A percentile compares a stretch with the other conserved stretches of the same genome.
phyloP scores from a whole-genome alignment of 73 alveolate species.

The Paramecium caudatum region DNA sequence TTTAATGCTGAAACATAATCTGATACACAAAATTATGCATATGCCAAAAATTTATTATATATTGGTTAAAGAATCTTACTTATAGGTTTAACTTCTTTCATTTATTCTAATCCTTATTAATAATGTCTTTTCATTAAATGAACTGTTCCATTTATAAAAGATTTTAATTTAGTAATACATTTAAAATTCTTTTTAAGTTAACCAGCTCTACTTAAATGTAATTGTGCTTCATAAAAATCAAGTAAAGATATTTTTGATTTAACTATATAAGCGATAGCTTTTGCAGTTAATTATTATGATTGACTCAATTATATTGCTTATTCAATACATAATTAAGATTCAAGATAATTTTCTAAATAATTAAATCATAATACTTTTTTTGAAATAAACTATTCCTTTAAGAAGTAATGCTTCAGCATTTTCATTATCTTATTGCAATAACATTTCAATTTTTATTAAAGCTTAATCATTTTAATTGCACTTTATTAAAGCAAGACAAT shows the following conservation, averaged over 20 bases:
- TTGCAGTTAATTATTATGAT: slow-evolving; percentile 35
- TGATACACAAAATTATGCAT: slow-evolving; percentile 54
- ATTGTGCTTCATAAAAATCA: slow-evolving; percentile 15
- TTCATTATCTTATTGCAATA: not conserved
- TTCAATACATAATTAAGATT: not conserved
- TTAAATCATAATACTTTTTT: slow-evolving; percentile 21
- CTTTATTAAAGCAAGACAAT: slow-evolving; percentile 7
- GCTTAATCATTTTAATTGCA: slow-evolving; percentile 44
- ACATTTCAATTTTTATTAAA: not conserved
- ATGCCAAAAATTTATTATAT: slow-evolving; percentile 47
- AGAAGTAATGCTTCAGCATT: slow-evolving; percentile 44
- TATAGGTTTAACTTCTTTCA: not conserved
- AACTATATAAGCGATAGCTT: slow-evolving; percentile 4
- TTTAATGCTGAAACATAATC: slow-evolving; percentile 17
- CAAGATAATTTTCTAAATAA: not conserved
- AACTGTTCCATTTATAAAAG: slow-evolving; percentile 60
- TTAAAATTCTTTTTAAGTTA: not conserved
- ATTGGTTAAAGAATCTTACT: slow-evolving; percentile 19
- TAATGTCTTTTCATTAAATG: slow-evolving; percentile 43
- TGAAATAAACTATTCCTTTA: slow-evolving; percentile 26
- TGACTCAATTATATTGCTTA: not conserved
- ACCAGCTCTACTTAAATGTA: not conserved
- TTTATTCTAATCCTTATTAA: slow-evolving; percentile 2
- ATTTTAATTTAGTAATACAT: slow-evolving; percentile 4
- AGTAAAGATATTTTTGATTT: not conserved